phyloP scores from a whole-genome alignment of 2,329 filamentous ascomycete genomes.

The Arthrobotrys sinensis region DNA sequence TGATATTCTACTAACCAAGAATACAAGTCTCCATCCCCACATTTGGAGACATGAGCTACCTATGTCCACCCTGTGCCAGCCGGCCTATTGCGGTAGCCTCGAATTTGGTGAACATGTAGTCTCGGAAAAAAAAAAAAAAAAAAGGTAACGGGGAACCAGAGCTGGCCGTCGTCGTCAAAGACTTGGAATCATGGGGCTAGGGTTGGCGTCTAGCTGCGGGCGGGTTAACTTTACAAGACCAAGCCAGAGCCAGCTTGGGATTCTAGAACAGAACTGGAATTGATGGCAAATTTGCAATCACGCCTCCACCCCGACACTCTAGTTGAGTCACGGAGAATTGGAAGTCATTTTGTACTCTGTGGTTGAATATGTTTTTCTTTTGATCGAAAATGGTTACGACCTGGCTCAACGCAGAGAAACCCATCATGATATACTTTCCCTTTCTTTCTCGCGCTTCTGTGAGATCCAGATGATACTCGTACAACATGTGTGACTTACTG shows the following conservation, averaged over 20 bases:
- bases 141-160: background rate
- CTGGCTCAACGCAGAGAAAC: background rate
- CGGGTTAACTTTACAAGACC: too few species aligned
- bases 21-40: background rate
- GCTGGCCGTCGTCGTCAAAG: background rate
- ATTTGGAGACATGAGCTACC: background rate
- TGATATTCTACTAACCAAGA: slow-evolving; percentile 10
- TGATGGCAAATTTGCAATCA: too few species aligned
- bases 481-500: background rate
- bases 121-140: background rate
- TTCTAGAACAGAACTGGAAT: too few species aligned
- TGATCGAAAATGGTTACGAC: background rate
- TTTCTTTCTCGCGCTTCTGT: background rate
- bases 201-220: background rate
- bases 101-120: background rate
- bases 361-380: too few species aligned
- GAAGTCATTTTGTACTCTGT: too few species aligned
- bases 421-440: background rate
- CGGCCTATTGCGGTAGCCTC: background rate
- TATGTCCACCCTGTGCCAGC: background rate
- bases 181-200: background rate
- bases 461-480: background rate
- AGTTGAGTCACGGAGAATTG: too few species aligned
- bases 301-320: too few species aligned
- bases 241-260: too few species aligned